phyloP scores from a whole-genome alignment of 2,329 filamentous ascomycete species.

The Colletotrichum spinosum region DNA sequence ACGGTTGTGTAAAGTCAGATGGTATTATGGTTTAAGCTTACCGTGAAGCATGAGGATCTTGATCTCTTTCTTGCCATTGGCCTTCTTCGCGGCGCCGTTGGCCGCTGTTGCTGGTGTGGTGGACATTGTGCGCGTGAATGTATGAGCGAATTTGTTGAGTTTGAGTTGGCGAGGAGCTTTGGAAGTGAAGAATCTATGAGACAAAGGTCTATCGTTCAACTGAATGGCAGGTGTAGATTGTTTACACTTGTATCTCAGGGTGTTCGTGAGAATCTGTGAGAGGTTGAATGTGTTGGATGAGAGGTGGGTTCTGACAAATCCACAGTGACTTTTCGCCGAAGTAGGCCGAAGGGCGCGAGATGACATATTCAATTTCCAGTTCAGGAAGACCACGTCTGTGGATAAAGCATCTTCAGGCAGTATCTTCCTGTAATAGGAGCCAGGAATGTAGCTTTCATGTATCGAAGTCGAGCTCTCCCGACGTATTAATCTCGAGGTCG shows the following conservation, averaged over 20 bases:
- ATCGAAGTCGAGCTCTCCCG: background rate
- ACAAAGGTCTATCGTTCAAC: background rate
- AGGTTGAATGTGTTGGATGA: slow-evolving; percentile 1
- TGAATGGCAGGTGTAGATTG: slow-evolving; percentile 2
- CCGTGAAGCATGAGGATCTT: slow-evolving; percentile 85
- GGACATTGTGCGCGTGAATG: slow-evolving; percentile 23
- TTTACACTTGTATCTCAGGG: slow-evolving; percentile 7
- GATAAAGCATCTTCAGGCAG: background rate
- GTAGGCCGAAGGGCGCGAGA: slow-evolving; percentile 10
- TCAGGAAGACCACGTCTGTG: background rate
- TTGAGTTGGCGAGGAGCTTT: background rate
- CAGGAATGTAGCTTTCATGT: background rate
- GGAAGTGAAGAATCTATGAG: background rate
- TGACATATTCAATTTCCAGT: background rate
- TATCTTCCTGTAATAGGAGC: background rate
- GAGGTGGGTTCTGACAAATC: slow-evolving; percentile 27
- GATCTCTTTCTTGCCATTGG: slow-evolving; percentile 60
- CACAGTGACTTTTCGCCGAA: slow-evolving; percentile 31
- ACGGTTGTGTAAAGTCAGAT: background rate
- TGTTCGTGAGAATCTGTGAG: background rate
- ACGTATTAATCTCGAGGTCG: too few species aligned
- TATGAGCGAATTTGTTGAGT: background rate
- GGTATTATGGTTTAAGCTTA: slow-evolving; percentile 44
- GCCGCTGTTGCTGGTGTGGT: slow-evolving; percentile 26
- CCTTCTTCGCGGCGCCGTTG: slow-evolving; percentile 42